Evolutionary conservation across 164 flowering plant genomes (phyloP).

Genomic region (Macadamia integrifolia): DNA sequence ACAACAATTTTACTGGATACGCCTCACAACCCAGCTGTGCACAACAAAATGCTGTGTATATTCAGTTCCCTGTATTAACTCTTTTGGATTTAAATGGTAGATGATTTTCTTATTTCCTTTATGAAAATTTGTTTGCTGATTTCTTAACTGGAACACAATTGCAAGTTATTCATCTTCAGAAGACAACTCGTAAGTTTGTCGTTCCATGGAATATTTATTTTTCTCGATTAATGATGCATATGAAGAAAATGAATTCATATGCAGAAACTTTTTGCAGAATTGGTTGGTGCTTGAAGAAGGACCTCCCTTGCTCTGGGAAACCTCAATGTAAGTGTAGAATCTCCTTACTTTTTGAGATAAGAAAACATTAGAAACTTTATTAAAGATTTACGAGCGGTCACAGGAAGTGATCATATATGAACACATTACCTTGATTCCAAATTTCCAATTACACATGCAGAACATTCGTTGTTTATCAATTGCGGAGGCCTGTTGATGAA

Average conservation of each 20-base stretch:
- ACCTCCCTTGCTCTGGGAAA: conserved; percentile 42
- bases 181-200: conserved; percentile 40
- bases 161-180: conserved; percentile 33
- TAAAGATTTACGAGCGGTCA: background rate
- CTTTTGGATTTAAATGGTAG: conserved; percentile 1
- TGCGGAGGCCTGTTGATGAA: conserved; percentile 52
- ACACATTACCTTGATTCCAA: background rate
- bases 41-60: conserved; percentile 36
- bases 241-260: background rate
- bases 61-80: background rate
- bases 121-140: background rate
- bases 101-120: background rate
- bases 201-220: background rate
- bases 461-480: conserved; percentile 55
- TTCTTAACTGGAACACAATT: conserved; percentile 42
- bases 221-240: background rate
- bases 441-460: conserved; percentile 29
- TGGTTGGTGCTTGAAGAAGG: conserved; percentile 59
- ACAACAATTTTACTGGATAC: conserved; percentile 55
- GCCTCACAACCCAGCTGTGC: conserved; percentile 30
- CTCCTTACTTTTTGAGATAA: background rate
- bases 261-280: conserved; percentile 19
- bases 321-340: conserved; percentile 38
- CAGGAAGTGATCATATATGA: background rate
- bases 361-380: background rate